These are phyloP conservation scores for Phytophthora pseudosyringae DNA, from an alignment of 352 stramenopile species.

Conservation along the genomic window DNA sequence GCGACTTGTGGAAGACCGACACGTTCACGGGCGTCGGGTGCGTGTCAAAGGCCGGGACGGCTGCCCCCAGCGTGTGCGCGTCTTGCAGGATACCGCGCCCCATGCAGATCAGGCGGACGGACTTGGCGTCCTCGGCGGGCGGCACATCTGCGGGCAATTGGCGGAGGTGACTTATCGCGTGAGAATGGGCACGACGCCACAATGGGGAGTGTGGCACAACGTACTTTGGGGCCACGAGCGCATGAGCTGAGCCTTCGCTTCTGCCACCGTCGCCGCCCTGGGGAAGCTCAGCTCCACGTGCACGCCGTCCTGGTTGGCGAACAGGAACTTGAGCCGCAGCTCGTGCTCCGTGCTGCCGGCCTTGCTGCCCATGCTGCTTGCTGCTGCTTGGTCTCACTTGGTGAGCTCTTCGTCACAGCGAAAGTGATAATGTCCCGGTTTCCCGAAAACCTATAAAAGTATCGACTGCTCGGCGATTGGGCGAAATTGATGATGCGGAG, in stretches of 20 bases:
- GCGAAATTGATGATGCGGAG: neutral
- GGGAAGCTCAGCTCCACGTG: constrained; percentile 66
- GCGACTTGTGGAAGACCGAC: constrained; percentile 67
- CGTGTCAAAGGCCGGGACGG: constrained; percentile 92
- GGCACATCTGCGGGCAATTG: constrained; percentile 43
- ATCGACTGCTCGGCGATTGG: neutral
- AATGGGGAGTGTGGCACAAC: constrained; percentile 7
- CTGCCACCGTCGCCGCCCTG: constrained; percentile 49
- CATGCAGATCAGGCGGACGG: constrained; percentile 95
- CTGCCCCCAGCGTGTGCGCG: constrained; percentile 80
- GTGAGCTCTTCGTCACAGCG: constrained; percentile 10
- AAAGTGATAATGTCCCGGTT: constrained; percentile 4
- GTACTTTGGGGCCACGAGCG: constrained; percentile 68
- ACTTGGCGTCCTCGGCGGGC: constrained; percentile 56
- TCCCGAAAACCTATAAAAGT: constrained; percentile 11
- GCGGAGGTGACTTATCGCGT: neutral
- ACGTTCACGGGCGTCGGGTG: constrained; percentile 97
- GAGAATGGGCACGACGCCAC: neutral
- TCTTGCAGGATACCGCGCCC: constrained; percentile 93
- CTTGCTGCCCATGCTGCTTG: constrained; percentile 15
- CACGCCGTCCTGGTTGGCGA: constrained; percentile 84
- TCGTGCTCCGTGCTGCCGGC: constrained; percentile 52
- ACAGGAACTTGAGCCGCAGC: constrained; percentile 84
- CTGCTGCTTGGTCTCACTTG: no score
- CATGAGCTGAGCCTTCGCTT: constrained; percentile 77